Base-by-base conservation (phyloP, 139 green algal genomes). In the Chlorella sp. region DNA sequence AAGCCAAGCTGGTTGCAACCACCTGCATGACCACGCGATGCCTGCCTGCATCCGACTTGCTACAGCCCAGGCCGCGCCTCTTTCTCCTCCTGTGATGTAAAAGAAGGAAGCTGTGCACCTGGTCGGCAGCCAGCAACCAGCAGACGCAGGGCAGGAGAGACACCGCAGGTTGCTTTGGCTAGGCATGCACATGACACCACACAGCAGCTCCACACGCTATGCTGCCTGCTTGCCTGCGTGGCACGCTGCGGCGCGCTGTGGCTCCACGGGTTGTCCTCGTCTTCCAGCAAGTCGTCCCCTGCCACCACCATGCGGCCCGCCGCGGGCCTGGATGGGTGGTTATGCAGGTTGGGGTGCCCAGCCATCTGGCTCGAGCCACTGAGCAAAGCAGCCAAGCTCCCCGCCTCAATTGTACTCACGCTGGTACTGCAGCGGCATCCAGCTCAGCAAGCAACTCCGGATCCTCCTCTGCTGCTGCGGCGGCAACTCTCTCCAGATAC, bases 281-380 rank as follows among this genome's bases (percentile, higher is more conserved):
- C 44, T 44, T 79, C 73, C 73, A 79, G 44, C 28, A 43, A 14
- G 73, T 79, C 73, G 46, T 79, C 73, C 0, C 13, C 73, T 20
- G 36, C 73, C 28, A 79, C 73, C 43, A 79, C 73, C 30, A 79
- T 32, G 30, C 44, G 73, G 30, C 73, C 73, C 1, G 73, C 73
- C 4, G 44, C 41, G 32, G 73, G 43, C 24, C 73, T 79, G 73
- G 44, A 41, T n/a, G n/a, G n/a, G n/a, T n/a, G n/a, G n/a, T n/a
- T n/a, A n/a, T n/a, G n/a, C n/a, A n/a, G n/a, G n/a, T n/a, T n/a
- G n/a, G n/a, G n/a, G n/a, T n/a, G n/a, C n/a, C n/a, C n/a, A n/a
- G n/a, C n/a, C n/a, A n/a, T n/a, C n/a, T n/a, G n/a, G n/a, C n/a
- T n/a, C n/a, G n/a, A n/a, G n/a, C n/a, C n/a, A n/a, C n/a, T n/a